Conservation (phyloP, 805 yeast genomes). For the Spathaspora sp. region DNA sequence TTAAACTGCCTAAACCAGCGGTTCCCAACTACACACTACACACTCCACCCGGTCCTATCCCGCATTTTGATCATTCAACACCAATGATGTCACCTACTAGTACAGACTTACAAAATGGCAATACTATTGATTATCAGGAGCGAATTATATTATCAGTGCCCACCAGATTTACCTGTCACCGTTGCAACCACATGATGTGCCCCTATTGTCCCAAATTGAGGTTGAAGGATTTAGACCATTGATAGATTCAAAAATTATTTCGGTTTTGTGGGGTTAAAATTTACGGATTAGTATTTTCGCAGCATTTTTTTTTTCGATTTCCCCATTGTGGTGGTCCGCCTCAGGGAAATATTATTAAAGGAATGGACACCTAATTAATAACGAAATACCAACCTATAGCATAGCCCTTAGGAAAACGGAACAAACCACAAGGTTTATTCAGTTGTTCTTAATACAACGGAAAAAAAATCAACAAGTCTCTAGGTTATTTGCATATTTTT, state of each 20-base stretch:
- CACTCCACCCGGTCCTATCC: not conserved
- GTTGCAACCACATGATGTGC: constrained; percentile 42
- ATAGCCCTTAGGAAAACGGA: not conserved
- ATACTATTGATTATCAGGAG: constrained; percentile 1
- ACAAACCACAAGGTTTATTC: not conserved
- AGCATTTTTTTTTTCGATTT: not conserved
- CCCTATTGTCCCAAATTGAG: constrained; percentile 38
- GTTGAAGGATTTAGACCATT: constrained; percentile 21
- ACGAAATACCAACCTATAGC: not conserved
- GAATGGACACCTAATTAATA: not conserved
- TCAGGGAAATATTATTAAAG: not conserved
- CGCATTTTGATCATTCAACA: not conserved
- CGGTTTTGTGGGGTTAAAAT: not conserved
- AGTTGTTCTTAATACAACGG: not conserved
- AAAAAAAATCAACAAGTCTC: not conserved
- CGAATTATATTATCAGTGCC: constrained; percentile 25
- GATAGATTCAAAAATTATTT: not conserved
- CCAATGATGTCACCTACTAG: constrained; percentile 3
- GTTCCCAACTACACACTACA: not conserved
- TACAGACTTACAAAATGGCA: not conserved
- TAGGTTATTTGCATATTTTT: not conserved
- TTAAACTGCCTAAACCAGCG: not conserved
- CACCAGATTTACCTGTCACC: constrained; percentile 32
- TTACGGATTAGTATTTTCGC: not conserved
- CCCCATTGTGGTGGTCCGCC: not conserved